phyloP scores from a whole-genome alignment of 1,139 yeast species.

The Yamadazyma oceani region DNA sequence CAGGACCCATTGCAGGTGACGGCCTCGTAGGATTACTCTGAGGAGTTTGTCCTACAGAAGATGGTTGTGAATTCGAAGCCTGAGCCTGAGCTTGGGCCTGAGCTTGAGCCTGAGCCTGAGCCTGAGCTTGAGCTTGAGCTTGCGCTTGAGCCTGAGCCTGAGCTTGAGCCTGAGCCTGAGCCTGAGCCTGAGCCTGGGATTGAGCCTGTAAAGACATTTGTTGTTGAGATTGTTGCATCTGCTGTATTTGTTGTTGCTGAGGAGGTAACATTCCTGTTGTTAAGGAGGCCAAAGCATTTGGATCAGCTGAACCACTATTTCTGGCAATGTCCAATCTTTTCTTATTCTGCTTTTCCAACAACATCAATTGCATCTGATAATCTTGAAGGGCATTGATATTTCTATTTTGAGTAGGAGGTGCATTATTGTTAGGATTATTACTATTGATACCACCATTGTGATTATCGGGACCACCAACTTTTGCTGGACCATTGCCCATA shows the following conservation, averaged over 20 bases:
- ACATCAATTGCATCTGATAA: slow-evolving; percentile 73
- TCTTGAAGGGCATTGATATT: slow-evolving; percentile 58
- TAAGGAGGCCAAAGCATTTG: slow-evolving; percentile 16
- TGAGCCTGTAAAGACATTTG: slow-evolving; percentile 1
- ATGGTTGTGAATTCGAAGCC: slow-evolving; percentile 3
- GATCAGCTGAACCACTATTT: slow-evolving; percentile 29
- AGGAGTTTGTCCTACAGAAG: slow-evolving; percentile 9
- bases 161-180: not conserved
- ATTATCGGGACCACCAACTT: slow-evolving; percentile 11
- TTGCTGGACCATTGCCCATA: slow-evolving; percentile 6
- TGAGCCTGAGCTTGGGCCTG: slow-evolving; percentile 6
- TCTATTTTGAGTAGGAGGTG: slow-evolving; percentile 14
- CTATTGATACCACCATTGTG: slow-evolving; percentile 6
- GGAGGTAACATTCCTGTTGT: slow-evolving; percentile 27
- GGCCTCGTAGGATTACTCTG: slow-evolving; percentile 15
- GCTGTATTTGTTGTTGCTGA: slow-evolving; percentile 19
- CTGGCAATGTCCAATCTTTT: slow-evolving; percentile 56
- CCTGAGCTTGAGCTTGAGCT: slow-evolving; percentile 9
- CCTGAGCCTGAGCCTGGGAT: not conserved
- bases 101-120: slow-evolving; percentile 3
- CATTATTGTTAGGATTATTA: not conserved
- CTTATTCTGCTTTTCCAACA: slow-evolving; percentile 70
- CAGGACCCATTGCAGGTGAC: slow-evolving; percentile 24
- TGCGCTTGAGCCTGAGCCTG: slow-evolving; percentile 2
- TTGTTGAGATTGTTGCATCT: slow-evolving; percentile 13